These are phyloP conservation scores for Monoraphidium neglectum DNA, from an alignment of 139 green algal species.

Conservation along the genomic window DNA sequence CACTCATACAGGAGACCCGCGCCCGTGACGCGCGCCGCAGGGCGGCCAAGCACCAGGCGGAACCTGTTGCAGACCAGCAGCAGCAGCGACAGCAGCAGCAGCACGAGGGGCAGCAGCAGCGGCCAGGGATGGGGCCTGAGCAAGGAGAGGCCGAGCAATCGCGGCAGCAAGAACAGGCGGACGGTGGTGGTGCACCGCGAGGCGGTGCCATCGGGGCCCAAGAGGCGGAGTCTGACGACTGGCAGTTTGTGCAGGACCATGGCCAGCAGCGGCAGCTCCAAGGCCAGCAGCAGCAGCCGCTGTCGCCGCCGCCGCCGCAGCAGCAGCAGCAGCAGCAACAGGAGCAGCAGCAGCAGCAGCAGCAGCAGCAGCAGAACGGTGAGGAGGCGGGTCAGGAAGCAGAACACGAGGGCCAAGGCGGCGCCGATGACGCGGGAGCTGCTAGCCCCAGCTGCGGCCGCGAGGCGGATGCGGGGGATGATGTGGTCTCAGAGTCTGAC, in stretches of 20 bases:
- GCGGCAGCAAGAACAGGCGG: neutral
- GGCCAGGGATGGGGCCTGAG: neutral
- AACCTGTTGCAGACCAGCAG: no score
- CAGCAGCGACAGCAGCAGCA: no score
- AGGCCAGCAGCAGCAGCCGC: neutral
- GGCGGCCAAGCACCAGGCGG: neutral
- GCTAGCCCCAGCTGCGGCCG: no score
- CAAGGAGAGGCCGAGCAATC: neutral
- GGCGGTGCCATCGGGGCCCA: no score
- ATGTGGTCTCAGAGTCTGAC: no score
- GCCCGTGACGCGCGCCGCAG: neutral
- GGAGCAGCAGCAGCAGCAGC: constrained; percentile 1
- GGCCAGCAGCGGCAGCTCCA: neutral
- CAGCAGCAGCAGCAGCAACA: neutral
- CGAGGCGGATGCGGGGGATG: no score
- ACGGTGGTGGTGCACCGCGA: no score
- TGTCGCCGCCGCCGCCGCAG: no score
- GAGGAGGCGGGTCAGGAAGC: neutral
- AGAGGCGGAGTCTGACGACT: no score
- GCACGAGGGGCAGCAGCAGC: neutral
- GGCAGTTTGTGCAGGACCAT: neutral
- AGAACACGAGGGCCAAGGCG: no score
- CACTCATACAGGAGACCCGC: constrained; percentile 3
- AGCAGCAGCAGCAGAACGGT: neutral
- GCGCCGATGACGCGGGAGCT: no score